Evolutionary conservation across 2,329 filamentous ascomycete genomes (phyloP).

Genomic region (Clarireedia sp.): DNA sequence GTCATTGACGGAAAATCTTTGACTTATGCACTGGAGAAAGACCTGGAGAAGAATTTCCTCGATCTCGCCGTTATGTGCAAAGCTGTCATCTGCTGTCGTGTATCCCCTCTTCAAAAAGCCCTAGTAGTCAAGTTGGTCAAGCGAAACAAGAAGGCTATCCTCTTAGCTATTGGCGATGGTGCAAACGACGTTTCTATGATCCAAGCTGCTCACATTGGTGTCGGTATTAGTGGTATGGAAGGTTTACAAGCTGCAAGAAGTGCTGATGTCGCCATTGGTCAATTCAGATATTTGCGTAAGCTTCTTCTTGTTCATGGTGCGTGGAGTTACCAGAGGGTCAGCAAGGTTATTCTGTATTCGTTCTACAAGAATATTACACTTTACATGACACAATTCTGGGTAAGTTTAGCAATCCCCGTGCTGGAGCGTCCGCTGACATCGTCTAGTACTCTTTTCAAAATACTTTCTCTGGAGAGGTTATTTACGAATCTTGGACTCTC

Average conservation of each 20-base stretch:
- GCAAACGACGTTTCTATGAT: slow-evolving; percentile 99
- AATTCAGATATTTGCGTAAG: slow-evolving; percentile 93
- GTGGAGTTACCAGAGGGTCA: slow-evolving; percentile 96
- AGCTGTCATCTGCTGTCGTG: slow-evolving; percentile 96
- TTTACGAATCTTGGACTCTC: slow-evolving; percentile 99
- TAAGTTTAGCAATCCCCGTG: slow-evolving; percentile 38
- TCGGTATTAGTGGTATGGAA: slow-evolving; percentile 95
- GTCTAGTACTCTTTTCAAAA: slow-evolving; percentile 91
- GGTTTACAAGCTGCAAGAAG: slow-evolving; percentile 93
- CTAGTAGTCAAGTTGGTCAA: slow-evolving; percentile 98
- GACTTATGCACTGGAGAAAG: slow-evolving; percentile 86
- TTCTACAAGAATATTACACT: slow-evolving; percentile 99
- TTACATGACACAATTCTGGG: slow-evolving; percentile 99
- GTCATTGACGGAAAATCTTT: slow-evolving; percentile 95
- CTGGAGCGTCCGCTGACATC: slow-evolving; percentile 14
- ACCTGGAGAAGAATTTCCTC: slow-evolving; percentile 86
- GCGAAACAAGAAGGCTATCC: slow-evolving; percentile 77
- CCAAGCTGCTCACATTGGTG: slow-evolving; percentile 93
- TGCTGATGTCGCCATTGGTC: slow-evolving; percentile 89
- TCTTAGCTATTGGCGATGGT: slow-evolving; percentile 92
- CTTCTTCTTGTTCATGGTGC: slow-evolving; percentile 89
- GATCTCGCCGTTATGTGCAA: slow-evolving; percentile 95
- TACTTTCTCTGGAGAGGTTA: slow-evolving; percentile 92
- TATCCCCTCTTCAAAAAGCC: slow-evolving; percentile 94
- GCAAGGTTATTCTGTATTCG: slow-evolving; percentile 94